These are phyloP conservation scores for Diospyros lotus DNA, from an alignment of 148 eudicot species.

Conservation along the genomic window DNA sequence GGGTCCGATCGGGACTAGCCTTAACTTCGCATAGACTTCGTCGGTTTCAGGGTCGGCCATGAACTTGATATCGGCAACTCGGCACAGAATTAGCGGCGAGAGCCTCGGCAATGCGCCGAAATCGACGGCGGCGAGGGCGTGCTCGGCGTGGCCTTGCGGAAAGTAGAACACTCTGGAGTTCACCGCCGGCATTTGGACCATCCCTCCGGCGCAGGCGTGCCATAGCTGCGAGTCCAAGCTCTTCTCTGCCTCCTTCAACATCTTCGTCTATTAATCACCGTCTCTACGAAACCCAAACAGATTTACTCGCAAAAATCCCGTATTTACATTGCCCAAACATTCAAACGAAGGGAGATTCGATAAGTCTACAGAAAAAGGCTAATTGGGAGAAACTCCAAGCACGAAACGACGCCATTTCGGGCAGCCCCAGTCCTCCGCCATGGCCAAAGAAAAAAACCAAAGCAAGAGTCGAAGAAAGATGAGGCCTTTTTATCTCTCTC, in stretches of 20 bases:
- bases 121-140: constrained; percentile 32
- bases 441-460: constrained; percentile 12
- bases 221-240: constrained; percentile 46
- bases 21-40: constrained; percentile 47
- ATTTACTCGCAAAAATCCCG: too few species aligned
- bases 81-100: constrained; percentile 37
- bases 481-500: constrained; percentile 2
- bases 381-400: background rate
- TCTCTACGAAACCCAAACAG: too few species aligned
- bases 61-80: constrained; percentile 36
- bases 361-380: background rate
- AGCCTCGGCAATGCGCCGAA: constrained; percentile 27
- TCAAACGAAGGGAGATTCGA: background rate
- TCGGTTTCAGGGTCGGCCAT: constrained; percentile 49
- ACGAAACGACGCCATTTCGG: constrained; percentile 7
- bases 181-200: constrained; percentile 54
- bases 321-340: background rate
- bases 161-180: constrained; percentile 47
- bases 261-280: background rate
- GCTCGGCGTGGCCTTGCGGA: constrained; percentile 61
- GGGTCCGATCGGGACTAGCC: constrained; percentile 31
- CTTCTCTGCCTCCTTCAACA: constrained; percentile 32
- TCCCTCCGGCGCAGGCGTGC: constrained; percentile 62
- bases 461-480: constrained; percentile 20
- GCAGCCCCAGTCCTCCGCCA: constrained; percentile 8